Base-by-base conservation (phyloP, 2,329 filamentous ascomycete species). In the Ophiostoma sp. region DNA sequence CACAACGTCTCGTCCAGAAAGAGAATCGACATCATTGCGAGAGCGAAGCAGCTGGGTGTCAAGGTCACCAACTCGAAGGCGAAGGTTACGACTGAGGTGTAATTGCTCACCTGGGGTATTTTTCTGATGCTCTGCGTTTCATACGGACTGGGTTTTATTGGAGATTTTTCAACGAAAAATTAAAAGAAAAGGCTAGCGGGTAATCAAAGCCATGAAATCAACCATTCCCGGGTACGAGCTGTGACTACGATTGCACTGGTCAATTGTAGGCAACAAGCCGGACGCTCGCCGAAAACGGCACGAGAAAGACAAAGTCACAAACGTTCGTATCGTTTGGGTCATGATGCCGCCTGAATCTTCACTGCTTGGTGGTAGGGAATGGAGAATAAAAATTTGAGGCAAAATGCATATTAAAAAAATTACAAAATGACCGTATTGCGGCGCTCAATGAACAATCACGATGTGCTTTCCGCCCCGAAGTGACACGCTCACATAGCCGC, bases 1-100 rank as follows among this genome's bases (percentile, higher is more conserved):
- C 94, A 97, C 90, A 93, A 93, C 85, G 96, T 99, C 85, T 99
- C 96, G 77, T 97, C 96, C 84, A 90, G 95, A 87, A 99, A 99
- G 93, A 91, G 96, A 86, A 92, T 99, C 86, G 95, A 98, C 83
- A 99, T 99, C 87, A 91, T 99, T 82, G 90, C 93, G 83, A 93
- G 95, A 85, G 96, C 96, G 79, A 98, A 98, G 93, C 92, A 97
- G 87, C 88, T 99, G 83, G 94, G 95, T 83, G 96, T 99, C 85
- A 99, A 99, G 93, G 95, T 99, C 85, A 99, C 96, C 84, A 99
- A 99, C 90, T 86, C 93, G 87, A 97, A 98, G 93, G 96, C 95
- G 83, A 97, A 95, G 90, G 92, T 99, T 85, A 97, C 95, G 81
- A 97, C 94, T 81, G 96, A 99, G 91, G 88, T 91, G 82, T 92